Conservation (phyloP, 345 rosid species). For the Noccaea caerulescens region DNA sequence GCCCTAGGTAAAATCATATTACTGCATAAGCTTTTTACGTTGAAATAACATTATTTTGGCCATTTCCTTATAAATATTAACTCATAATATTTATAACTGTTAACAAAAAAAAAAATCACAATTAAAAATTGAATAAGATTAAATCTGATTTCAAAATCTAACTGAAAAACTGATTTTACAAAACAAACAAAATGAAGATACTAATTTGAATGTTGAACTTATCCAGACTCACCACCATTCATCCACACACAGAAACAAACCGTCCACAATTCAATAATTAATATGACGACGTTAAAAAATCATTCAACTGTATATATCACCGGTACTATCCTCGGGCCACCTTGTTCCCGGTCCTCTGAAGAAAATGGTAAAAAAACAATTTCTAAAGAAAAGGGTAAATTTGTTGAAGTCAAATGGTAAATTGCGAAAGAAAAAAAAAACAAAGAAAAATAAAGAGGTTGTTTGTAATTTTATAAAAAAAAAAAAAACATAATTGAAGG, state of each 20-base stretch:
- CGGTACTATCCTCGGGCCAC: slow-evolving; percentile 31
- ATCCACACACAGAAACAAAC: slow-evolving; percentile 14
- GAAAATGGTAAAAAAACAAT: background rate
- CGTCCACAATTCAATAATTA: slow-evolving; percentile 9
- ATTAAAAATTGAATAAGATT: too few relatives aligned
- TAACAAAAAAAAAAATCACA: background rate
- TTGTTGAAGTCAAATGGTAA: too few relatives aligned
- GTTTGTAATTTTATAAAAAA: background rate
- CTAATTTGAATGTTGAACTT: background rate
- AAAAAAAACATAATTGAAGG: slow-evolving; percentile 12
- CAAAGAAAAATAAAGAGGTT: background rate
- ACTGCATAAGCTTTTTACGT: background rate
- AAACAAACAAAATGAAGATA: background rate
- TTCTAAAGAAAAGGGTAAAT: too few relatives aligned
- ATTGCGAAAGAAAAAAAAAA: background rate
- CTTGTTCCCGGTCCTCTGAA: slow-evolving; percentile 20
- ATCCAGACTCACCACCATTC: background rate
- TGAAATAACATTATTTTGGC: background rate
- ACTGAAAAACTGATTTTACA: background rate
- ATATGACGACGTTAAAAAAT: slow-evolving; percentile 16
- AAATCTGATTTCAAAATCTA: background rate
- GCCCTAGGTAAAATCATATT: background rate
- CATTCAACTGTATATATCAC: background rate
- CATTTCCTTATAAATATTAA: background rate
- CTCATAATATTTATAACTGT: background rate